phyloP scores from a whole-genome alignment of 805 yeast genomes.

The Wickerhamiella nectarea region DNA sequence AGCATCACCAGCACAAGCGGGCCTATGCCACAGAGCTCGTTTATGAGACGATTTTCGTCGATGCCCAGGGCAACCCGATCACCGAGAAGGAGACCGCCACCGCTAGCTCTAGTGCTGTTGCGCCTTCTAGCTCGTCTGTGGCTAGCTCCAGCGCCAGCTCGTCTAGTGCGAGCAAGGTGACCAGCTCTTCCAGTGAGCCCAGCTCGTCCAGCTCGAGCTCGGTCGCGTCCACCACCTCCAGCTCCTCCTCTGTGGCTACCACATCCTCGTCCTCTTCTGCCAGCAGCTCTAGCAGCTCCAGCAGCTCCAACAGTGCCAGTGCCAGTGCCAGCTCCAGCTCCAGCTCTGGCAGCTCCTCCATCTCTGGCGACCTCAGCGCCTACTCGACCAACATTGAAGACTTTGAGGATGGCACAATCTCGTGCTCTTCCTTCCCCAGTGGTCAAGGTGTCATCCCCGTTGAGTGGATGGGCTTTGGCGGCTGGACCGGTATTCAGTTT shows the following conservation, averaged over 20 bases:
- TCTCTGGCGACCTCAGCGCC: conserved; percentile 29
- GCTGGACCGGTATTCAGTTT: conserved; percentile 63
- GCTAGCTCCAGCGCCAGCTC: conserved; percentile 13
- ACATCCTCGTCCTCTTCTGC: conserved; percentile 23
- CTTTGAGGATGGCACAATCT: conserved; percentile 60
- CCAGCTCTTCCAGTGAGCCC: conserved; percentile 15
- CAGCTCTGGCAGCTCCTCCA: conserved; percentile 20
- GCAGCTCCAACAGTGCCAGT: conserved; percentile 24
- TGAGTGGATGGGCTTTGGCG: conserved; percentile 64
- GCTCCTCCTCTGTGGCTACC: neutral
- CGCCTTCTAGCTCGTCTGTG: conserved; percentile 20
- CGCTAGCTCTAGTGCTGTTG: conserved; percentile 11
- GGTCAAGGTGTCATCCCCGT: conserved; percentile 75
- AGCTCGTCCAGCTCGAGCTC: conserved; percentile 14
- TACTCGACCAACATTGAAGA: conserved; percentile 42
- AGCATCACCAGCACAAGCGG: conserved; percentile 42
- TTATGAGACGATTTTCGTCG: conserved; percentile 34
- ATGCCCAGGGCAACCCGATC: conserved; percentile 28
- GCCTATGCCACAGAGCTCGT: conserved; percentile 33
- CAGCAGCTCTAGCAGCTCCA: conserved; percentile 16
- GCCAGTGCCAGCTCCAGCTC: conserved; percentile 24
- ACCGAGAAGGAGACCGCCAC: conserved; percentile 24
- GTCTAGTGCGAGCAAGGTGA: neutral
- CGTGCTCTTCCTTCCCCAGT: conserved; percentile 58
- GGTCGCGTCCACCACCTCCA: too few species aligned